Evolutionary conservation across 768 basidiomycete genomes (phyloP), one percentile per base, ranked within the genome.

Genomic region (Leccinum olivaceopallidum): DNA sequence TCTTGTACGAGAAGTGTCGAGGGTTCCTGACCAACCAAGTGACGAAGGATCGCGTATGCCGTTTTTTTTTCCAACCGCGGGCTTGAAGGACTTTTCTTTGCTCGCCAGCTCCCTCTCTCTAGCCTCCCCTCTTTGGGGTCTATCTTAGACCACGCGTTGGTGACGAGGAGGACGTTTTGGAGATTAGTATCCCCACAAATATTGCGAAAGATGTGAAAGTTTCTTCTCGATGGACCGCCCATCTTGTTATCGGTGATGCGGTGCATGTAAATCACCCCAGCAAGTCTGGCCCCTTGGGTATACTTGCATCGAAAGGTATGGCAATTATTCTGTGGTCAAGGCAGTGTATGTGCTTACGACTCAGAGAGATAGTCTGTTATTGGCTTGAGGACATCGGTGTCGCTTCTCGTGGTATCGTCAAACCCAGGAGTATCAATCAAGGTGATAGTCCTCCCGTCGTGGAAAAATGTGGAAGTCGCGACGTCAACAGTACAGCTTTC

Each of bases 381-480:
- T 68, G 79, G 77, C 37, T 57, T 60, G 26, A 84, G 69, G 13
- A 85, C 70, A 16, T 80, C 80, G 0, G 78, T 75, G 57, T 84
- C 83, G 51, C 76, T 80, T 53, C 73, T 75, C 10, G 55, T 61
- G 4, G 83, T 81, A 64, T 85, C 83, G 61, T 85, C 85, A 58
- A 85, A 86, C 5, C 85, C 85, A 0, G 85, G 85, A 0, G 85
- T 86, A 63, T 86, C 85, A 51, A 87, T 78, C 18, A 87, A 67
- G 0, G 72, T 78, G 37, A 85, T 73, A 16, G 57, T 66, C 10
- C 69, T 70, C 3, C 78, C 80, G 44, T 81, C 78, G 12, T 83
- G 66, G 26, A 71, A 62, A 64, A 85, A 83, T 0, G 80, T 71
- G 10, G 74, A 61, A 0, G 80, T 71, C 44, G 63, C 62, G 13